phyloP scores from a whole-genome alignment of 371 early-diverging fungal genomes.

The Mucor plumbeus region DNA sequence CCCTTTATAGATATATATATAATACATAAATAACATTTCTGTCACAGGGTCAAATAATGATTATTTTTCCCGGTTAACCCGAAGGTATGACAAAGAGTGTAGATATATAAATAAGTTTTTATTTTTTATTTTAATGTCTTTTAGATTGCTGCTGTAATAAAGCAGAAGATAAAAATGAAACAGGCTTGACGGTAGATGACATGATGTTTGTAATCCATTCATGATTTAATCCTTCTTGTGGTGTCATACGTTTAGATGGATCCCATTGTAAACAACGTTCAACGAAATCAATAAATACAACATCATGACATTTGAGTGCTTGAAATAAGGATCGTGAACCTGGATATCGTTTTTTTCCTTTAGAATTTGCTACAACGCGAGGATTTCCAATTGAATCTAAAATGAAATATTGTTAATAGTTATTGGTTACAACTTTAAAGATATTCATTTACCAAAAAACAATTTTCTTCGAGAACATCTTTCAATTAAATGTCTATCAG shows the following conservation, averaged over 20 bases:
- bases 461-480: constrained; percentile 73
- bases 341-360: constrained; percentile 83
- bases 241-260: constrained; percentile 82
- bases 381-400: constrained; percentile 71
- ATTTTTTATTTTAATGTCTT: background rate
- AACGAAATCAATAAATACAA: constrained; percentile 83
- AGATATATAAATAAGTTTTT: background rate
- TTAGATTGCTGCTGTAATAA: background rate
- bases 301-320: constrained; percentile 72
- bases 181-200: background rate
- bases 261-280: constrained; percentile 84
- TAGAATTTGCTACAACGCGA: constrained; percentile 75
- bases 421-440: too few species aligned
- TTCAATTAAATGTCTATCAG: constrained; percentile 74
- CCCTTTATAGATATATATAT: too few species aligned
- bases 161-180: constrained; percentile 10
- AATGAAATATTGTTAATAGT: background rate
- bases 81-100: constrained; percentile 11
- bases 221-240: constrained; percentile 77
- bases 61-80: constrained; percentile 13
- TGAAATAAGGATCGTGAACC: constrained; percentile 72
- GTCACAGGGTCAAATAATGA: constrained; percentile 7
- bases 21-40: background rate
- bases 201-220: constrained; percentile 10
- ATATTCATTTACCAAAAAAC: constrained; percentile 74